phyloP scores from a whole-genome alignment of 176 grass and related monocot genomes.

The bread wheat (Triticum aestivum) region IWGSC_CS_RefSeq_v2.1 NC_057809.1:613708973-613709472 shows the following conservation, averaged over 20 bases:
- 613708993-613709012: not conserved
- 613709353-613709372: not conserved
- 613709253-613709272: accelerated
- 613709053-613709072: not conserved
- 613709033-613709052: not conserved
- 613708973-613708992: not conserved
- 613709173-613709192: not conserved
- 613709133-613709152: not conserved
- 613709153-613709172: not conserved
- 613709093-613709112: accelerated
- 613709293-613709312: not conserved
- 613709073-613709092: not conserved
- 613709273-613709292: not conserved
- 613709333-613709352: not conserved
- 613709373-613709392: not conserved
- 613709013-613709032: not conserved
- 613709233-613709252: not conserved
- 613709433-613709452: not conserved
- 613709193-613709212: not conserved
- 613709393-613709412: not conserved
- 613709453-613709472: not conserved
- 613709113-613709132: not conserved
- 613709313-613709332: not conserved
- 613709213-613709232: not conserved
- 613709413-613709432: not conserved